Evolutionary conservation across 805 yeast species (phyloP), one percentile per base, ranked within the genome.

Genomic region (Myxozyma udenii): DNA sequence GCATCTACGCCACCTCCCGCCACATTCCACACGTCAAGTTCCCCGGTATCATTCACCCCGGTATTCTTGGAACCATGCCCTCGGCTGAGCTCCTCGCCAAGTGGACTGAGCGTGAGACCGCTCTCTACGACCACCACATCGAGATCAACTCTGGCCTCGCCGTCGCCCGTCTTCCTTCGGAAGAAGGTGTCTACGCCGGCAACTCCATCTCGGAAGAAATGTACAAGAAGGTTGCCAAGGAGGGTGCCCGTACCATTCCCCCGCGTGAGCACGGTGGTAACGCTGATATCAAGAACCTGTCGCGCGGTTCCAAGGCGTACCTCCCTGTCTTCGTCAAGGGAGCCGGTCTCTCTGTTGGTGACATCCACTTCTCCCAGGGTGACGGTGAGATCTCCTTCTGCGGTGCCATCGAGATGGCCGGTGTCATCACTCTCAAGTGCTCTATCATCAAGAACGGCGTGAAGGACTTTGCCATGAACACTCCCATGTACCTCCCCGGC

Each of bases 321-420:
- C 66, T 76, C 42, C 80, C 80, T 2, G 74, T 74, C 24, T 66
- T 75, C 60, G 72, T 75, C 21, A 62, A 63, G n/a, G 80, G 80
- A 9, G 80, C 76, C 35, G 72, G 73, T 55, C 66, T 76, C 21
- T 71, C 76, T 26, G 65, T 76, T 30, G 80, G 80, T 5, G 80
- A 76, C 55, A 58, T 76, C 30, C 80, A 76, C 60, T 76, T 76
- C 62, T 71, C 77, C 21, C 79, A 75, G 62, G 80, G 80, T 18
- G 79, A 76, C 56, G 80, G 79, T 16, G 80, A 76, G 55, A 74
- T 76, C 38, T 72, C 79, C 4, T 76, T 76, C 58, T 76, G 80
- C 62, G 80, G 80, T 35, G 80, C 78, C 7, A 75, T 76, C 58
- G 80, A 76, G 60, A 76, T 75, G 78, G 70, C 76, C 9, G 79